Conservation (phyloP, 352 stramenopile species). For the Pythium vanterpoolii region DNA sequence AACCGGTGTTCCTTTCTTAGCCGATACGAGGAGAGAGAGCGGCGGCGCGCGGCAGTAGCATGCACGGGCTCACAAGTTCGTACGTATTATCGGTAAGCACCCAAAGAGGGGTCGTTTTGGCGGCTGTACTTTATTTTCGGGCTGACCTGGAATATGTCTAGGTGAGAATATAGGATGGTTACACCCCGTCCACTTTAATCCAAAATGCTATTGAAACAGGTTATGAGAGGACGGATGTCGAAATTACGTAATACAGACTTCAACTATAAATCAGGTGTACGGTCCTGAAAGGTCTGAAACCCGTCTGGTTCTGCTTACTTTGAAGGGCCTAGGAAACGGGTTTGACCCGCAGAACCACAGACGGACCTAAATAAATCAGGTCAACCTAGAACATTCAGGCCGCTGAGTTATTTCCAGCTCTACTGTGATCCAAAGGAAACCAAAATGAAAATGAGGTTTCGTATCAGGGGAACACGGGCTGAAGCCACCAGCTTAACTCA, state of each 20-base stretch:
- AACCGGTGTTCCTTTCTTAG: constrained; percentile 6
- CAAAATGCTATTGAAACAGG: background rate
- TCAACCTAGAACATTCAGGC: constrained; percentile 8
- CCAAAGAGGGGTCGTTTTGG: constrained; percentile 15
- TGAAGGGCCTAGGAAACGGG: background rate
- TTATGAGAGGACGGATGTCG: constrained; percentile 10
- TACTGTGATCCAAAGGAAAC: background rate
- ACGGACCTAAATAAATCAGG: constrained; percentile 24
- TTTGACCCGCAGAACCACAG: background rate
- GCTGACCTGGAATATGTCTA: constrained; percentile 13
- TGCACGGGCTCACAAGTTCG: background rate
- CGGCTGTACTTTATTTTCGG: constrained; percentile 18
- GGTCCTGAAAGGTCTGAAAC: background rate
- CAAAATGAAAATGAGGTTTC: background rate
- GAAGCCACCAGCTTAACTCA: background rate
- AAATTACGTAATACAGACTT: background rate
- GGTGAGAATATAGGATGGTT: background rate
- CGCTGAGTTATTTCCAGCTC: constrained; percentile 16
- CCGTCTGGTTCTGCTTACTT: background rate
- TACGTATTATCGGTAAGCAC: constrained; percentile 1
- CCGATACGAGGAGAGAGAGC: background rate
- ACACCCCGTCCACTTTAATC: constrained; percentile 1
- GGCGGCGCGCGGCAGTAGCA: background rate
- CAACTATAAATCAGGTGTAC: constrained; percentile 1
- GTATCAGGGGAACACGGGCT: constrained; percentile 17